Base-by-base conservation (phyloP, 495 filamentous ascomycete species). In the Glarea lozoyensis region DNA sequence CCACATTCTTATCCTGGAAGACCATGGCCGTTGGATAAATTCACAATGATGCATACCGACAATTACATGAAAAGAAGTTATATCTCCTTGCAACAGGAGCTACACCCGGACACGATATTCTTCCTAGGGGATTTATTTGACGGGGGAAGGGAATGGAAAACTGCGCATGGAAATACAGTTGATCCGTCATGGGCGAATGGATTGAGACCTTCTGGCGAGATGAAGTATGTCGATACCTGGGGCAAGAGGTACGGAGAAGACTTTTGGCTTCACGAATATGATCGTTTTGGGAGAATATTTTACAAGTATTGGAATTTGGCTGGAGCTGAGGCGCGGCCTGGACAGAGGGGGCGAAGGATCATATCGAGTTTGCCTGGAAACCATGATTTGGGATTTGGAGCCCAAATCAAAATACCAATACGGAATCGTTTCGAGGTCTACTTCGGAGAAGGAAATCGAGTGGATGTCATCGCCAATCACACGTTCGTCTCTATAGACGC, bases 41-140 rank as follows among this genome's bases (percentile, higher is more conserved):
- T 92, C 36, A 96, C 90, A 0, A 71, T 89, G 24, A 63, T 70
- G 41, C 82, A 93, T 55, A 94, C 87, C 4, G 93, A 99, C 55
- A 80, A 84, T 45, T 99, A 94, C 54, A 67, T 97, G 44, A 76
- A 81, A 13, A 81, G 88, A 10, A 79, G 81, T 4, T 97, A 89
- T 56, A 72, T 67, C 15, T 69, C 73, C 13, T 68, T 96, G 31
- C 83, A 92, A 52, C 57, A 67, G 15, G 56, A 72, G 6, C 68
- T 97, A 10, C 66, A 74, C 21, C 93, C 93, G 2, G 83, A 92
- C 49, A 88, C 82, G 22, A 70, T 90, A 2, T 68, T 94, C 51
- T 97, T 99, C 58, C 68, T 99, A 0, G 93, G 93, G 3, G 93
- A 99, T 55, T 68, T 99, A 1, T 96, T 99, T 52, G 93, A 99